Conservation (phyloP, 768 basidiomycete species). For the Pulveroboletus frians region DNA sequence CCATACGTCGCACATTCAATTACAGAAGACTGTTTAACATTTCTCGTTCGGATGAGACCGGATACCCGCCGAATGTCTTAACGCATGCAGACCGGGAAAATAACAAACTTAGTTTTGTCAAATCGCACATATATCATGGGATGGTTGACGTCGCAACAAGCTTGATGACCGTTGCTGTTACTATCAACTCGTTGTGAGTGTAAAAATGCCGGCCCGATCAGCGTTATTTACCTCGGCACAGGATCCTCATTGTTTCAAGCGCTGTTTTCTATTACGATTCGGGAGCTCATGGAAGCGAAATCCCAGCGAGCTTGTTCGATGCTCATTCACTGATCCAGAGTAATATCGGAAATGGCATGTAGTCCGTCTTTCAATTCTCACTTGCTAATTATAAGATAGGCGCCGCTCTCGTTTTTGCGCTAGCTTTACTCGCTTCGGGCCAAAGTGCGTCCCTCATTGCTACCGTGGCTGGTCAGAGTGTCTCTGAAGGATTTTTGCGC, state of each 20-base stretch:
- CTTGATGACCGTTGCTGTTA: conserved; percentile 77
- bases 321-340: conserved; percentile 70
- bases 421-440: conserved; percentile 79
- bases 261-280: conserved; percentile 71
- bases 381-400: conserved; percentile 36
- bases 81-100: conserved; percentile 55
- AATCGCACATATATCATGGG: conserved; percentile 60
- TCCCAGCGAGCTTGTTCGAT: conserved; percentile 75
- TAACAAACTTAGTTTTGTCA: conserved; percentile 49
- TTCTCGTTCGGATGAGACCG: conserved; percentile 17
- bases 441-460: conserved; percentile 89
- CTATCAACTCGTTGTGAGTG: conserved; percentile 78
- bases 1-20: conserved; percentile 4
- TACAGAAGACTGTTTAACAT: conserved; percentile 23
- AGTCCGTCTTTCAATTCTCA: background rate
- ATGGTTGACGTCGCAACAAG: conserved; percentile 61
- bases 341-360: conserved; percentile 61
- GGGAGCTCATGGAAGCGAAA: conserved; percentile 34
- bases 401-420: conserved; percentile 81
- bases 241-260: conserved; percentile 77
- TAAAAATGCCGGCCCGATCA: background rate
- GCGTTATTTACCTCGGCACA: conserved; percentile 22
- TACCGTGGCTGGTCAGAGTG: conserved; percentile 85
- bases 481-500: conserved; percentile 84
- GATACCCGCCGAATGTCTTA: conserved; percentile 28